A percentile compares a stretch with the other conserved stretches of the same genome.
Evolutionary conservation across 2,329 filamentous ascomycete genomes (phyloP).

Genomic region (Aspergillus calidoustus): DNA sequence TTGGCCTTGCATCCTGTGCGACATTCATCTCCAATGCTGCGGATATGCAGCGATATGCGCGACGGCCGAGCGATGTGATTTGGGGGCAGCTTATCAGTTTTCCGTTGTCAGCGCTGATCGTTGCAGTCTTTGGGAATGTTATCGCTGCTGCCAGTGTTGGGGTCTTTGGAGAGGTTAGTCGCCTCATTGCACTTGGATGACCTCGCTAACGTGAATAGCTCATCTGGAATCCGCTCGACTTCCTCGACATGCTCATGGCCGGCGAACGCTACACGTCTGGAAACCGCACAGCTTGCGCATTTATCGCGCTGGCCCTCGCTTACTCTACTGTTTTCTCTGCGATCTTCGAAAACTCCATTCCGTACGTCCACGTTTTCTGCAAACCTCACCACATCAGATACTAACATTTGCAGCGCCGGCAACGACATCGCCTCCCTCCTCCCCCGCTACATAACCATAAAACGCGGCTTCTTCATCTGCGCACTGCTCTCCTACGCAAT

Average conservation of each 20-base stretch:
- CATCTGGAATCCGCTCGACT: slow-evolving; percentile 42
- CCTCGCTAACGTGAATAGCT: slow-evolving; percentile 22
- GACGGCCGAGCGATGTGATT: slow-evolving; percentile 47
- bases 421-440: slow-evolving; percentile 45
- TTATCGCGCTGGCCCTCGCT: slow-evolving; percentile 48
- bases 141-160: slow-evolving; percentile 39
- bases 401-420: slow-evolving; percentile 32
- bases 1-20: slow-evolving; percentile 32
- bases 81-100: slow-evolving; percentile 49
- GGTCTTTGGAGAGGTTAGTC: slow-evolving; percentile 35
- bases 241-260: slow-evolving; percentile 43
- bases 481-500: slow-evolving; percentile 40
- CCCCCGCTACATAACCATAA: slow-evolving; percentile 47
- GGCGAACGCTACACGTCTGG: slow-evolving; percentile 38
- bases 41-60: slow-evolving; percentile 52
- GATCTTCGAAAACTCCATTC: slow-evolving; percentile 51
- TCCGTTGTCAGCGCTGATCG: slow-evolving; percentile 45
- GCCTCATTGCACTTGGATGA: not conserved
- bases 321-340: slow-evolving; percentile 51
- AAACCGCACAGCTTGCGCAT: slow-evolving; percentile 46
- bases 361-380: slow-evolving; percentile 18
- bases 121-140: slow-evolving; percentile 46
- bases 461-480: slow-evolving; percentile 47
- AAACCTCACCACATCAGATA: not conserved
- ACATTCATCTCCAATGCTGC: slow-evolving; percentile 44